Conservation (phyloP, 768 basidiomycete genomes). For the Phylloporus rhodoxanthus region DNA sequence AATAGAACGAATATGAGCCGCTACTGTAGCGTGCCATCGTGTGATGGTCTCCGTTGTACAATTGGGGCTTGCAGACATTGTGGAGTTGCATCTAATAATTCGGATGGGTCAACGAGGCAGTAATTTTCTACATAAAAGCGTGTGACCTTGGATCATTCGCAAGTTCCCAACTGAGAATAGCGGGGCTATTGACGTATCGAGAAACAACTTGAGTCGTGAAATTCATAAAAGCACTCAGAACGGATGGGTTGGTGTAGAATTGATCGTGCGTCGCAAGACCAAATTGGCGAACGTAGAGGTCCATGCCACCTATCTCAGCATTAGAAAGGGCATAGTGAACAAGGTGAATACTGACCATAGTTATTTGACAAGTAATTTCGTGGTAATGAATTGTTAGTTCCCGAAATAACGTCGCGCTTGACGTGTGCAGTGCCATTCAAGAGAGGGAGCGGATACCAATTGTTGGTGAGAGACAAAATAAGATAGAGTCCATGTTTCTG, state of each 20-base stretch:
- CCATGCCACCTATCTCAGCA: constrained; percentile 51
- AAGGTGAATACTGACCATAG: constrained; percentile 39
- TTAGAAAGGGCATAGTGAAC: constrained; percentile 2
- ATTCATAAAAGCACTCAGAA: constrained; percentile 50
- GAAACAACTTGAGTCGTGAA: constrained; percentile 50
- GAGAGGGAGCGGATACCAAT: constrained; percentile 45
- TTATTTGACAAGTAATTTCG: constrained; percentile 57
- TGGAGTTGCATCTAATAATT: constrained; percentile 49
- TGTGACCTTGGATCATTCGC: constrained; percentile 60
- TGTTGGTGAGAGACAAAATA: constrained; percentile 55
- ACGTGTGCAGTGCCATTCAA: constrained; percentile 19
- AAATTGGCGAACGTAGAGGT: constrained; percentile 53
- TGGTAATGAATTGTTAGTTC: constrained; percentile 38
- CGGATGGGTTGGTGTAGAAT: constrained; percentile 49
- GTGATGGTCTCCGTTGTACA: constrained; percentile 54
- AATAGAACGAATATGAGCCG: constrained; percentile 38
- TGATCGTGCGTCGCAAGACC: constrained; percentile 42
- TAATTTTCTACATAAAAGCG: background rate
- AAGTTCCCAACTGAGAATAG: constrained; percentile 55
- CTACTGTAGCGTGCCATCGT: constrained; percentile 46
- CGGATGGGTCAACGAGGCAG: background rate
- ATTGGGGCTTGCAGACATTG: constrained; percentile 34
- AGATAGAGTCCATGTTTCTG: constrained; percentile 49
- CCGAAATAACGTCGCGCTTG: constrained; percentile 23
- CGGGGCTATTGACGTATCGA: constrained; percentile 49